phyloP scores from a whole-genome alignment of 768 basidiomycete genomes.

The Termitomyces sp. region DNA sequence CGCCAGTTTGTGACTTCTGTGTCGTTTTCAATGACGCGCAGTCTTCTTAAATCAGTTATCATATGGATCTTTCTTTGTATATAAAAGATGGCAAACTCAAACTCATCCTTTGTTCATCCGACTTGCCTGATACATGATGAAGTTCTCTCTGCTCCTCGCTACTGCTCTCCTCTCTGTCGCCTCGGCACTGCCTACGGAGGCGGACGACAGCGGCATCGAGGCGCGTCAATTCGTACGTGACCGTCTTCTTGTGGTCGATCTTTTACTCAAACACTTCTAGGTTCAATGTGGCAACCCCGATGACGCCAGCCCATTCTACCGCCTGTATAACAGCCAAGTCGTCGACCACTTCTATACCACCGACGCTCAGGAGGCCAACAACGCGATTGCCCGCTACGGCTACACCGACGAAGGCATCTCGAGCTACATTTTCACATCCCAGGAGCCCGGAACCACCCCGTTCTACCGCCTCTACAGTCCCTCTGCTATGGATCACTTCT shows the following conservation, averaged over 20 bases:
- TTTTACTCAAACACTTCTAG: not conserved
- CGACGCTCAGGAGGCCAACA: conserved; percentile 6
- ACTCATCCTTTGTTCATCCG: not conserved
- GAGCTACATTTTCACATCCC: conserved; percentile 7
- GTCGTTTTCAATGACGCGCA: not conserved
- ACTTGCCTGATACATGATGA: conserved; percentile 2
- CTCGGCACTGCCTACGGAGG: not conserved
- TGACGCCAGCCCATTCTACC: not conserved
- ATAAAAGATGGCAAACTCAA: not conserved
- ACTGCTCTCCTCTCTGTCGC: not conserved
- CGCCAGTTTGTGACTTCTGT: not conserved
- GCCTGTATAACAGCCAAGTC: not conserved
- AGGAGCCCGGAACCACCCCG: conserved; percentile 11
- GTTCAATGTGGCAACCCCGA: not conserved
- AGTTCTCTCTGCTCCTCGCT: not conserved
- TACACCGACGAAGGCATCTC: conserved; percentile 9
- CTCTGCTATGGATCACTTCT: conserved; percentile 14
- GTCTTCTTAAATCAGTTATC: not conserved
- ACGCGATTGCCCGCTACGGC: not conserved
- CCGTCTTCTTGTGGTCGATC: not conserved
- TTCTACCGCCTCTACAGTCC: conserved; percentile 18
- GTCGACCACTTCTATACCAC: conserved; percentile 15
- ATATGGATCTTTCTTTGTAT: not conserved
- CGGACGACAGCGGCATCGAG: not conserved
- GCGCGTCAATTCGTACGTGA: not conserved